Percentiles rank a stretch among this genome's conserved stretches.
Evolutionary conservation across 257 asterid genomes (phyloP).

Genomic region (Nicotiana attenuata): DNA sequence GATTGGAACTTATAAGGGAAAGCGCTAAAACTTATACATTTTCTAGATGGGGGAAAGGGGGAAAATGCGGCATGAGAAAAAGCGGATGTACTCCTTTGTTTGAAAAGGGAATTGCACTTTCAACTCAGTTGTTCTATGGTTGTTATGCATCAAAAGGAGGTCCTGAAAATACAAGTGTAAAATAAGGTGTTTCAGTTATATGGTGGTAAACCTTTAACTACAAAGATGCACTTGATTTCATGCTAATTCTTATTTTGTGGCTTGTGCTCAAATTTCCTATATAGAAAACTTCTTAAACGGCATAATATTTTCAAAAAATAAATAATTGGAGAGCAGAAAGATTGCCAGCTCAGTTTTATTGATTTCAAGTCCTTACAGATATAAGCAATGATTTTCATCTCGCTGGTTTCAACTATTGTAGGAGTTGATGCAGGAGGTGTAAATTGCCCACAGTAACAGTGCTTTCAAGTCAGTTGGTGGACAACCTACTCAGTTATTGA

Average conservation of each 20-base stretch:
- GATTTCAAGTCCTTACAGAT: not conserved
- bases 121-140: not conserved
- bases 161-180: not conserved
- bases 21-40: not conserved
- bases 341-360: not conserved
- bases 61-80: not conserved
- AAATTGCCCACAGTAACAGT: slow-evolving; percentile 94
- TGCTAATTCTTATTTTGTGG: not conserved
- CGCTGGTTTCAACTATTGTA: slow-evolving; percentile 21
- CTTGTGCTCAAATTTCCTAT: not conserved
- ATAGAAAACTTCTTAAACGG: not conserved
- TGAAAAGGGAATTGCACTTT: not conserved
- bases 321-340: not conserved
- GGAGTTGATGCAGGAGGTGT: slow-evolving; percentile 99
- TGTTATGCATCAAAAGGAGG: not conserved
- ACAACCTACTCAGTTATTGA: slow-evolving; percentile 85
- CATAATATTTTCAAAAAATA: not conserved
- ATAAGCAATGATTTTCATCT: slow-evolving; percentile 3
- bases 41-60: not conserved
- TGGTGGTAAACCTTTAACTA: not conserved
- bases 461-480: slow-evolving; percentile 99
- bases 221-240: not conserved
- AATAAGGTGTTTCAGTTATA: not conserved
- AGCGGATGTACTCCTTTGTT: not conserved
- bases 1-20: not conserved